These are phyloP conservation scores for Mucor piriformis DNA, from an alignment of 371 early-diverging fungal genomes.

Conservation along the genomic window DNA sequence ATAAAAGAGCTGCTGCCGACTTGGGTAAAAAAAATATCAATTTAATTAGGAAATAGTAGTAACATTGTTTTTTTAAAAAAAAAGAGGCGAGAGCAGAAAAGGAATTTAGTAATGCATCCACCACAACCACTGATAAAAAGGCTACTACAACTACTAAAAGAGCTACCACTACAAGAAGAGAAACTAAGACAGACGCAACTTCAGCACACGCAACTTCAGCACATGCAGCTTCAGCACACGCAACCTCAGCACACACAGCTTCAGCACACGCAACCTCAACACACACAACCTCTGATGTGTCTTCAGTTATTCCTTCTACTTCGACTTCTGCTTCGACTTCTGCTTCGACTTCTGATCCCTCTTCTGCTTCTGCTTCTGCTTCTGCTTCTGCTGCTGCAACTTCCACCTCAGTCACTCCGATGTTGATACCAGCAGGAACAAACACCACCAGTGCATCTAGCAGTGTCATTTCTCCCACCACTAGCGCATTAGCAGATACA, in stretches of 20 bases:
- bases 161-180: background rate
- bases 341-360: background rate
- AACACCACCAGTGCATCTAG: background rate
- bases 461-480: constrained; percentile 8
- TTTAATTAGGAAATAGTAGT: background rate
- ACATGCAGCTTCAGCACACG: background rate
- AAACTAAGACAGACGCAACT: background rate
- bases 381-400: background rate
- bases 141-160: background rate
- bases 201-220: background rate
- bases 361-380: background rate
- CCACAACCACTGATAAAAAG: constrained; percentile 5
- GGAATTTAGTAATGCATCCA: background rate
- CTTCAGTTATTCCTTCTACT: background rate
- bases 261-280: background rate
- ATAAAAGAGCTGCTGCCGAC: constrained; percentile 14
- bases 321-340: no score
- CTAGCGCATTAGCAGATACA: constrained; percentile 13
- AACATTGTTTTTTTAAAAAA: background rate
- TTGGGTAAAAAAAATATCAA: constrained; percentile 20
- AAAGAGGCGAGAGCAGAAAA: background rate
- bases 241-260: background rate
- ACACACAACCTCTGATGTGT: background rate
- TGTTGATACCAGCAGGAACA: background rate
- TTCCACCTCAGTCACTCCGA: background rate